Percentiles rank a stretch among this genome's conserved stretches.
Conservation (phyloP, 768 basidiomycete species). For the Amanita pallidorosea region DNA sequence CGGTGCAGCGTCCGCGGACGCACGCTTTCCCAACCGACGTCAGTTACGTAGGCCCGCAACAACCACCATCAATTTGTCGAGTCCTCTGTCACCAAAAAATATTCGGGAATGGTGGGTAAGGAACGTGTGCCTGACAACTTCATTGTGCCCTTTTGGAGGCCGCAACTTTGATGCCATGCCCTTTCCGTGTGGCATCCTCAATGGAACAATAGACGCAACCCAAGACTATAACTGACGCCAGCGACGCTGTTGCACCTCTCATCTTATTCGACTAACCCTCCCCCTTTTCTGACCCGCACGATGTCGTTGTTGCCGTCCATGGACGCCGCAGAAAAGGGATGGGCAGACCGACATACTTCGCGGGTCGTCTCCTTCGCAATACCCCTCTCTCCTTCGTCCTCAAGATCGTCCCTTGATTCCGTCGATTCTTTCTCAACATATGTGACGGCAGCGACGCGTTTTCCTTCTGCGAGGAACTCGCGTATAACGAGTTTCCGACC, state of each 20-base stretch:
- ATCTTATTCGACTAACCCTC: not conserved
- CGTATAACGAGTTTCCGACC: not conserved
- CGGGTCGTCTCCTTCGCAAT: not conserved
- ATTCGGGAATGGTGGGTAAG: too few species aligned
- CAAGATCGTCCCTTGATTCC: constrained; percentile 7
- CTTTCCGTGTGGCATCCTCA: not conserved
- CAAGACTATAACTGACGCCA: not conserved
- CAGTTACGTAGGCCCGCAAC: too few species aligned
- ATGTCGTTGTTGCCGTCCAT: constrained; percentile 15
- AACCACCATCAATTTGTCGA: too few species aligned
- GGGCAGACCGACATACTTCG: not conserved
- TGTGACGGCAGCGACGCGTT: not conserved
- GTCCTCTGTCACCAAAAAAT: too few species aligned
- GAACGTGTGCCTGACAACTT: not conserved
- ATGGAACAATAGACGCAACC: not conserved
- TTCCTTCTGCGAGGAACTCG: not conserved
- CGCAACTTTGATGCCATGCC: not conserved
- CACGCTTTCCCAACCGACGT: too few species aligned
- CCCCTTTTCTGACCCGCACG: not conserved
- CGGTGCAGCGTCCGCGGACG: too few species aligned
- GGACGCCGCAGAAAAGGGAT: constrained; percentile 26
- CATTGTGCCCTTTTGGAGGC: not conserved
- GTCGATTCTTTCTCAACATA: constrained; percentile 4
- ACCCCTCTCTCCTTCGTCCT: constrained; percentile 5
- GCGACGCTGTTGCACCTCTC: not conserved